These are phyloP conservation scores for Heliocybe sulcata DNA, from an alignment of 1,284 basidiomycete species.

Conservation along the genomic window DNA sequence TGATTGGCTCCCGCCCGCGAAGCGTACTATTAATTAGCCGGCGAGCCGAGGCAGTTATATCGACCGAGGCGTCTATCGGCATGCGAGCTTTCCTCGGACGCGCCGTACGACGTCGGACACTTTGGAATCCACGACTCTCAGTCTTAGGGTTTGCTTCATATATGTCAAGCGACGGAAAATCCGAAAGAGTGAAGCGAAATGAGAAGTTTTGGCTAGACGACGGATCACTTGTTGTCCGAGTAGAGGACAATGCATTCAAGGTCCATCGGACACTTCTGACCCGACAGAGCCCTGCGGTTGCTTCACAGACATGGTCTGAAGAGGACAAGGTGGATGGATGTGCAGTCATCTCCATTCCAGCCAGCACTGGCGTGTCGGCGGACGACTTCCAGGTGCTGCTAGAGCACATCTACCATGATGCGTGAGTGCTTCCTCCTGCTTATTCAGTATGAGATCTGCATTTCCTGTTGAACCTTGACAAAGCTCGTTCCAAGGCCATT, in stretches of 20 bases:
- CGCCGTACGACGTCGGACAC: not conserved
- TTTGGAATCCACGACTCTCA: not conserved
- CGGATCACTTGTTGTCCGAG: conserved; percentile 44
- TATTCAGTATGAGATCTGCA: conserved; percentile 3
- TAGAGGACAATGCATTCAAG: conserved; percentile 38
- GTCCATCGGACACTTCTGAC: conserved; percentile 44
- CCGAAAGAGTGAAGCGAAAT: conserved; percentile 19
- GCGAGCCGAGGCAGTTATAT: not conserved
- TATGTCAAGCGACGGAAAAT: not conserved
- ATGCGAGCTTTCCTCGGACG: not conserved
- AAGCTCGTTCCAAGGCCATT: conserved; percentile 32
- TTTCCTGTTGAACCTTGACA: not conserved
- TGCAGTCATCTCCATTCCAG: conserved; percentile 25
- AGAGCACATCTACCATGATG: conserved; percentile 56
- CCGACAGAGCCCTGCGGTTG: conserved; percentile 39
- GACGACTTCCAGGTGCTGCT: conserved; percentile 48
- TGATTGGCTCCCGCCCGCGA: not conserved
- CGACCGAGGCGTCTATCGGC: not conserved
- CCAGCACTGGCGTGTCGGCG: conserved; percentile 24
- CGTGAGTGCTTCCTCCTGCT: conserved; percentile 32
- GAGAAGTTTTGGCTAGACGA: conserved; percentile 56
- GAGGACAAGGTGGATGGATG: conserved; percentile 1
- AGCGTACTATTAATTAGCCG: not conserved
- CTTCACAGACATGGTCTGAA: conserved; percentile 12
- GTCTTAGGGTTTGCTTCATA: not conserved